A percentile compares a stretch with the other conserved stretches of the same genome.
phyloP scores from a whole-genome alignment of 129 eudicot species.

The Artemisia annua region DNA sequence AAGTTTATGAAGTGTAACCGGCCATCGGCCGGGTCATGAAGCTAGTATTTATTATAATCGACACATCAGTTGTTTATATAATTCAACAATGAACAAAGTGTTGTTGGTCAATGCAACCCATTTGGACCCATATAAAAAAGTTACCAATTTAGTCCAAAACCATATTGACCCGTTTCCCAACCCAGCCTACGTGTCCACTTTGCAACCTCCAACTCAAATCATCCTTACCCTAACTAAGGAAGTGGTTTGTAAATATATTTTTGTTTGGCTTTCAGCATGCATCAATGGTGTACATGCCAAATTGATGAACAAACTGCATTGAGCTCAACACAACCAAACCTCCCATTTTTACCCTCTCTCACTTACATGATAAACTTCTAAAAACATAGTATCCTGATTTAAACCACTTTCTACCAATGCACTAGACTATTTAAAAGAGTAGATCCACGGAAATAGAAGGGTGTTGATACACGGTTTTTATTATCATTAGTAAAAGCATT shows the following conservation, averaged over 20 bases:
- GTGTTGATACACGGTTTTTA: neutral
- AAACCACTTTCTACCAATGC: neutral
- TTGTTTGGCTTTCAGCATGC: neutral
- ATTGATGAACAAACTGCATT: too few relatives aligned
- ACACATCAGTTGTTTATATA: too few relatives aligned
- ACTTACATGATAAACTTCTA: slow-evolving; percentile 15
- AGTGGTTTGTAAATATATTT: neutral
- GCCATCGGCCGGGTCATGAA: too few relatives aligned
- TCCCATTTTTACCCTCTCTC: slow-evolving; percentile 8
- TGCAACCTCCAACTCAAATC: neutral
- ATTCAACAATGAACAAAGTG: neutral
- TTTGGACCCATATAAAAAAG: neutral
- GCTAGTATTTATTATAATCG: too few relatives aligned
- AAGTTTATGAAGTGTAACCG: too few relatives aligned
- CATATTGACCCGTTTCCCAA: too few relatives aligned
- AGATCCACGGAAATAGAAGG: neutral
- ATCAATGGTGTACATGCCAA: neutral
- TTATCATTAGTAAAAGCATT: slow-evolving; percentile 9
- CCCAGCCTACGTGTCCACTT: neutral
- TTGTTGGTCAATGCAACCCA: neutral
- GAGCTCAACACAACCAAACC: slow-evolving; percentile 12
- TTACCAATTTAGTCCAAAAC: neutral
- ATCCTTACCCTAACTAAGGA: slow-evolving; percentile 1
- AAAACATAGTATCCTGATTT: neutral
- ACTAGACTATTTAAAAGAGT: neutral